Base-by-base conservation (phyloP, 768 basidiomycete species). In the Naganishia vaughanmartiniae region DNA sequence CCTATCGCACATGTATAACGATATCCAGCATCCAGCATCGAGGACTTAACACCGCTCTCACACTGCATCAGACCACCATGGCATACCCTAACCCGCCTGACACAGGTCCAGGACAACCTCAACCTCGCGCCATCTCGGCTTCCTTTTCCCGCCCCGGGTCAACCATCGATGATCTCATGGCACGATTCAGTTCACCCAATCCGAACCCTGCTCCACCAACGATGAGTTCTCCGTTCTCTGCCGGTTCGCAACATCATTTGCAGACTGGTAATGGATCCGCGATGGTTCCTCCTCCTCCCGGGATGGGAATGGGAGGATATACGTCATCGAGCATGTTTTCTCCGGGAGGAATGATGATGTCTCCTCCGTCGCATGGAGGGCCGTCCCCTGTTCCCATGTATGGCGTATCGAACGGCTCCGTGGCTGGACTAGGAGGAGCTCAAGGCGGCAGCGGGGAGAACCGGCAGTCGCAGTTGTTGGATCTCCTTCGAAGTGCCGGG, bases 151-250 rank as follows among this genome's bases (percentile, higher is more conserved):
- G 60, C 6, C 60, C 60, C 1, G 60, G 60, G 26, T 63, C 60
- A 2, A 63, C 60, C 36, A 63, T 63, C 42, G 60, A 63, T 42
- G 60, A 63, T 63, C 60, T 63, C 11, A 63, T 63, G 60, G 60
- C 60, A 26, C 36, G 39, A 42, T 42, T 63, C 39, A 63, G 39
- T 17, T 42, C 60, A 17, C 36, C 60, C 24, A 58, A 58, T 39
- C 57, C 57, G 57, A 58, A 39, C 14, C 60, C 60, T 36, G 60
- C 39, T 11, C 36, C 39, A 24, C 60, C 60, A 11, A 28, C 60
- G 15, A 45, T 45, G n/a, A 63, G 60, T n/a, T 63, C 60, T n/a
- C 60, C 60, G 3, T 63, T 45, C 26, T 26, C 39, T 24, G 4
- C 60, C 12, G 42, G 42, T 9, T 46, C 39, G 24, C 42, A 26